Evolutionary conservation across 2,329 filamentous ascomycete genomes (phyloP), one percentile per base, ranked within the genome.

Genomic region (Hypoxylon rubiginosum): DNA sequence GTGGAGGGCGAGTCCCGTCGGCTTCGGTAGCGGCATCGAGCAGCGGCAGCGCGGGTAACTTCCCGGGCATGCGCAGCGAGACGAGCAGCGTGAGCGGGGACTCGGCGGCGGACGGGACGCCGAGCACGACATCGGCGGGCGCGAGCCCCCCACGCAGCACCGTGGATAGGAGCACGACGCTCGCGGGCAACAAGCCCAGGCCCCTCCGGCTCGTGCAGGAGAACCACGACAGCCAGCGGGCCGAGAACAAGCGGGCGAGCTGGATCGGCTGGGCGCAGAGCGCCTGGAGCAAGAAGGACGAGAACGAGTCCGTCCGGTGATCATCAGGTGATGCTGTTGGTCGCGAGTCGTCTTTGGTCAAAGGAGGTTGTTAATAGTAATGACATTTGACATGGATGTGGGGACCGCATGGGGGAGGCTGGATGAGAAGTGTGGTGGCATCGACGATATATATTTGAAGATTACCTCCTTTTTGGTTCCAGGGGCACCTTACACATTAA

Each of bases 171-270:
- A 82, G 82, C 64, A 87, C 84, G 39, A 88, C 85, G 1, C 88
- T 87, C 60, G 87, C 86, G 3, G 88, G 88, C 48, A 91, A 90
- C 74, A 96, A 96, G 79, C 90, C 97, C 63, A 87, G 94, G 36
- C 95, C 95, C 6, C 82, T 99, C 70, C 87, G 95, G 15, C 85
- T 99, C 30, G 94, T 98, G 50, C 92, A 96, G 79, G 93, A 97
- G 81, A 91, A 91, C 70, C 78, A 80, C 21, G 86, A 87, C 54
- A 83, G 84, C 72, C 77, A 78, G 19, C 78, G 82, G 56, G 78
- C 75, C 32, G 76, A 80, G 58, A 86, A 85, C 73, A 91, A 90
- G 81, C 82, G 89, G 51, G 82, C 83, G 19, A 91, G 88, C 77
- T 91, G 89, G 89, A 85, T 90, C 62, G 87, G 87, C 11, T 90